phyloP scores from a whole-genome alignment of 441 rosid species.

The Francoa sonchifolia region DNA sequence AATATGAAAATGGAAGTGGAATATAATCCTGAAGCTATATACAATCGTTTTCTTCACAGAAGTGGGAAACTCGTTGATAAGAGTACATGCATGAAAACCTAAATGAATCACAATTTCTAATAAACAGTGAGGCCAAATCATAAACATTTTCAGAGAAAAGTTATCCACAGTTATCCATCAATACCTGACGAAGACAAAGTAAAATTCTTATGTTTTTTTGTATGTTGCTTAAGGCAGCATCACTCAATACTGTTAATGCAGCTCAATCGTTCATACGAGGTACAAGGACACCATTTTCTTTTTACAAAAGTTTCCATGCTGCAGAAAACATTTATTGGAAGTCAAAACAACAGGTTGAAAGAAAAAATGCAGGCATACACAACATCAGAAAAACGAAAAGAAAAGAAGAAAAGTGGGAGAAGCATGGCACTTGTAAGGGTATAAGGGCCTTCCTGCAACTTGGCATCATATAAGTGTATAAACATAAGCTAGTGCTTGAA shows the following conservation, averaged over 20 bases:
- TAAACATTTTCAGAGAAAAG: slow-evolving; percentile 10
- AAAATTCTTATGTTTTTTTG: slow-evolving; percentile 1
- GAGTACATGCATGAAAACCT: slow-evolving; percentile 10
- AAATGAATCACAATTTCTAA: slow-evolving; percentile 12
- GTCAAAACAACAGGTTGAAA: no score
- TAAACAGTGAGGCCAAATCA: slow-evolving; percentile 16
- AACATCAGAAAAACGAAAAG: no score
- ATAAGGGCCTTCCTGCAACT: no score
- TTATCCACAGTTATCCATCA: slow-evolving; percentile 22
- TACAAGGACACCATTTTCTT: slow-evolving; percentile 2
- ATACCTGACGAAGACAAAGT: slow-evolving; percentile 5
- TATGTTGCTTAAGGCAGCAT: slow-evolving; percentile 8
- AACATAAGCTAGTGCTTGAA: no score
- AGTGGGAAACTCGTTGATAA: no score
- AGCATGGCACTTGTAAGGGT: no score
- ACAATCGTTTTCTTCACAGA: slow-evolving; percentile 3
- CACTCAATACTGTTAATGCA: slow-evolving; percentile 7
- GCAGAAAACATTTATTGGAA: slow-evolving; percentile 7
- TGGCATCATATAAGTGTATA: no score
- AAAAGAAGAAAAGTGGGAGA: background rate
- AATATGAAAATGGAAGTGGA: slow-evolving; percentile 14
- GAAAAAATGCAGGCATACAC: no score
- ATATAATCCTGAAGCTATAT: slow-evolving; percentile 9
- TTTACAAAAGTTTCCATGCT: slow-evolving; percentile 54
- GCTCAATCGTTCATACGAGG: slow-evolving; percentile 7